phyloP scores from a whole-genome alignment of 1,284 basidiomycete species.

The Cutaneotrichosporon sp. region DNA sequence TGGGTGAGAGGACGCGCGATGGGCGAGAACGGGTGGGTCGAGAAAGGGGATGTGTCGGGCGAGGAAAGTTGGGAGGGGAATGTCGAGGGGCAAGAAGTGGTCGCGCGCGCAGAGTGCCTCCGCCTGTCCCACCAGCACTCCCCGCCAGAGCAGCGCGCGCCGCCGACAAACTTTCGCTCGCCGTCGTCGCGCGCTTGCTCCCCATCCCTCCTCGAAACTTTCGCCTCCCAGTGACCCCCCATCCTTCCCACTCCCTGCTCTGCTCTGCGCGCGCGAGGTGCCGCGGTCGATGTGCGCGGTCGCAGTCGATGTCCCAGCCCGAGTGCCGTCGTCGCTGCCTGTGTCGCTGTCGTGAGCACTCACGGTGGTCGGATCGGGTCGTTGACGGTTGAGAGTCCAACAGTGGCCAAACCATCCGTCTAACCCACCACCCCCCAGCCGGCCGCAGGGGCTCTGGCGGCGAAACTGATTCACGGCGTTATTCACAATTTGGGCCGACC shows the following conservation, averaged over 20 bases:
- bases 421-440: background rate
- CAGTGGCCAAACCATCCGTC: background rate
- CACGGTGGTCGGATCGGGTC: slow-evolving; percentile 10
- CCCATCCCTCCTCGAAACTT: background rate
- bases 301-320: no score
- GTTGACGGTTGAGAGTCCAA: slow-evolving; percentile 12
- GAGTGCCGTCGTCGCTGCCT: background rate
- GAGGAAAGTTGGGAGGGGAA: no score
- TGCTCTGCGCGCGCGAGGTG: background rate
- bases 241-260: background rate
- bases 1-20: background rate
- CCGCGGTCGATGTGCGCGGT: background rate
- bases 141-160: background rate
- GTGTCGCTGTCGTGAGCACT: background rate
- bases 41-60: no score
- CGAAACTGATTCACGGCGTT: background rate
- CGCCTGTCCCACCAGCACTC: no score
- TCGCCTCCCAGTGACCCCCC: background rate
- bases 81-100: no score
- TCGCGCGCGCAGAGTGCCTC: background rate
- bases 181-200: background rate
- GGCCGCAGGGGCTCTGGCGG: background rate
- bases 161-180: background rate
- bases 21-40: background rate
- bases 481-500: slow-evolving; percentile 3